These are phyloP conservation scores for Penicillium aurantiogriseum DNA, from an alignment of 2,329 filamentous ascomycete genomes.

Conservation along the genomic window DNA sequence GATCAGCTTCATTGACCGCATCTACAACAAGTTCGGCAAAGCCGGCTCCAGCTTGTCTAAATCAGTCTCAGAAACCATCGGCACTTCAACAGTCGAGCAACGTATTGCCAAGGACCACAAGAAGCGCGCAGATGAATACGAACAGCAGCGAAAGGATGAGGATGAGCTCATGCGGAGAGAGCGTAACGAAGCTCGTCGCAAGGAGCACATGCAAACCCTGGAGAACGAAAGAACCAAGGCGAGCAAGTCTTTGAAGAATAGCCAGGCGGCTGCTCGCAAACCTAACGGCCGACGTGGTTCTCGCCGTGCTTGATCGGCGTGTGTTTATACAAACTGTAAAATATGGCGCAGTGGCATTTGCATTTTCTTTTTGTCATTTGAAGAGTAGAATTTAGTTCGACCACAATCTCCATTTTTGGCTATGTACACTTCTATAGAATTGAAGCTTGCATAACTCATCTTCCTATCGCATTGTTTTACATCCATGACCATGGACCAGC, in stretches of 20 bases:
- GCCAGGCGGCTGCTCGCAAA: slow-evolving; percentile 10
- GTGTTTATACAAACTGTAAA: slow-evolving; percentile 26
- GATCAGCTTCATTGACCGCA: slow-evolving; percentile 37
- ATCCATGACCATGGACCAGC: not conserved
- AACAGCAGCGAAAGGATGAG: slow-evolving; percentile 28
- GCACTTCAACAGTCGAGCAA: slow-evolving; percentile 8
- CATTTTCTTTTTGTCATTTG: slow-evolving; percentile 18
- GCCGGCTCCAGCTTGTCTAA: slow-evolving; percentile 12
- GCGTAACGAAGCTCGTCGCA: slow-evolving; percentile 35
- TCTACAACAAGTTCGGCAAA: slow-evolving; percentile 17
- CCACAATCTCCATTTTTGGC: slow-evolving; percentile 8
- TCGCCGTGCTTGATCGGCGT: slow-evolving; percentile 14
- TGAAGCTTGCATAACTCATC: not conserved
- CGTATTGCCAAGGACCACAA: slow-evolving; percentile 33
- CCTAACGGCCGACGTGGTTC: not conserved
- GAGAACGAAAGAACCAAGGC: slow-evolving; percentile 28
- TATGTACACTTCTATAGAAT: slow-evolving; percentile 1
- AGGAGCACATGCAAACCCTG: slow-evolving; percentile 26
- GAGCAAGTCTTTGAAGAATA: slow-evolving; percentile 12
- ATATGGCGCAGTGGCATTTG: slow-evolving; percentile 25
- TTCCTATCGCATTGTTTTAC: not conserved
- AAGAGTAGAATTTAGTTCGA: slow-evolving; percentile 9
- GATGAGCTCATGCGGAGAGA: slow-evolving; percentile 35
- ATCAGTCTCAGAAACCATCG: not conserved
- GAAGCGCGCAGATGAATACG: slow-evolving; percentile 32